A percentile compares a stretch with the other conserved stretches of the same genome.
Evolutionary conservation across 768 basidiomycete genomes (phyloP).

Genomic region (Strobilomyces dryophilus): DNA sequence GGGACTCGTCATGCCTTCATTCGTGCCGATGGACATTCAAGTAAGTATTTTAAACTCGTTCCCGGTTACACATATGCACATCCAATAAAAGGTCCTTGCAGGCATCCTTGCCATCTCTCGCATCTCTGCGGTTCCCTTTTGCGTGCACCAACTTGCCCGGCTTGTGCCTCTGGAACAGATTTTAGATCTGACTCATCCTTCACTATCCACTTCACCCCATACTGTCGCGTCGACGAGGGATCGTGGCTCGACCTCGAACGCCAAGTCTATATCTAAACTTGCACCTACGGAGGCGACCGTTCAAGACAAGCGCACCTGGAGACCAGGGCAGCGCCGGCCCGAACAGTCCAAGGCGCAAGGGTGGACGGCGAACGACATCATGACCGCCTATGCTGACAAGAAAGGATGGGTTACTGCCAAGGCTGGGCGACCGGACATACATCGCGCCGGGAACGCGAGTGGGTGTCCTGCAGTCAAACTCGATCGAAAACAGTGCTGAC

Average conservation of each 20-base stretch:
- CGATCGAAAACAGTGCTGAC: not conserved
- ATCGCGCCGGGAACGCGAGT: slow-evolving; percentile 89
- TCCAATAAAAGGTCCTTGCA: slow-evolving; percentile 49
- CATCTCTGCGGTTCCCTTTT: slow-evolving; percentile 79
- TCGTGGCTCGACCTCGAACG: not conserved
- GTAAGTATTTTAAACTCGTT: slow-evolving; percentile 30
- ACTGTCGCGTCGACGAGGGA: not conserved
- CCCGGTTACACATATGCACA: not conserved
- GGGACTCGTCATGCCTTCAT: slow-evolving; percentile 87
- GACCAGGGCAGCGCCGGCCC: slow-evolving; percentile 40
- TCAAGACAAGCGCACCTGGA: slow-evolving; percentile 78
- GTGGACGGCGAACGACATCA: slow-evolving; percentile 88
- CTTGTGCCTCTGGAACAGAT: slow-evolving; percentile 77
- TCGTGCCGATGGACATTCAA: slow-evolving; percentile 80
- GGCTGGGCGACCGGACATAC: slow-evolving; percentile 83
- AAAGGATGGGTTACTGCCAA: slow-evolving; percentile 90
- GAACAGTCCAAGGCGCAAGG: slow-evolving; percentile 14
- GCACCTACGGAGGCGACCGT: slow-evolving; percentile 6
- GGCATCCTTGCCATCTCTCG: slow-evolving; percentile 78
- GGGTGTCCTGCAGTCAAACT: slow-evolving; percentile 31
- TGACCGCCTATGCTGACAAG: slow-evolving; percentile 69
- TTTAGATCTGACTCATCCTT: slow-evolving; percentile 55
- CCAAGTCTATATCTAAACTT: not conserved
- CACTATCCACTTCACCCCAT: slow-evolving; percentile 13
- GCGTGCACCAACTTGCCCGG: slow-evolving; percentile 64